Percentiles rank a stretch among this genome's conserved stretches.
These are phyloP conservation scores for Scleroderma bovista DNA, from an alignment of 768 basidiomycete genomes.

Conservation along the genomic window DNA sequence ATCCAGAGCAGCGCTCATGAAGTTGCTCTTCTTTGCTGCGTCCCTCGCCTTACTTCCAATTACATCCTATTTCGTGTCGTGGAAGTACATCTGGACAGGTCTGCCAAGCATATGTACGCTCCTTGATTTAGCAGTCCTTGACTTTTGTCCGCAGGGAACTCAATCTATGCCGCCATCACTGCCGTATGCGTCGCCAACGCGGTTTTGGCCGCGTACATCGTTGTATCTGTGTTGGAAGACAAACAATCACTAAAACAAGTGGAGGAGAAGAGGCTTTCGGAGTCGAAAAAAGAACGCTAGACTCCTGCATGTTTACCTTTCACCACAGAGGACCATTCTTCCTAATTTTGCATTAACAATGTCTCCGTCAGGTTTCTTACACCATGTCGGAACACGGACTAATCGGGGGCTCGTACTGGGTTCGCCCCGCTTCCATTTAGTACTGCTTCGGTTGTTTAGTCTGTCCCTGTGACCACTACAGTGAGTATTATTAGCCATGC, in stretches of 20 bases:
- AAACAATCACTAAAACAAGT: slow-evolving; percentile 19
- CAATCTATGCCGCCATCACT: slow-evolving; percentile 83
- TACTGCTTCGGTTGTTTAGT: neutral
- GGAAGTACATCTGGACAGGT: slow-evolving; percentile 78
- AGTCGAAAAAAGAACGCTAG: slow-evolving; percentile 54
- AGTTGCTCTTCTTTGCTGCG: slow-evolving; percentile 73
- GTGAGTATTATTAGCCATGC: too few species aligned
- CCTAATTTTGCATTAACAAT: too few species aligned
- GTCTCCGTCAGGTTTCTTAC: too few species aligned
- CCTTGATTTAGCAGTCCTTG: neutral
- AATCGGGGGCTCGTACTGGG: neutral
- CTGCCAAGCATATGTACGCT: neutral
- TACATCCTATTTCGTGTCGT: slow-evolving; percentile 68
- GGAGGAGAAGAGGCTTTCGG: slow-evolving; percentile 21
- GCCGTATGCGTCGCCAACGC: slow-evolving; percentile 80
- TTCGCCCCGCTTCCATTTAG: neutral
- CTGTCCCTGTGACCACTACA: too few species aligned
- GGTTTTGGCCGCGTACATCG: slow-evolving; percentile 77
- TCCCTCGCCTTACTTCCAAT: slow-evolving; percentile 82
- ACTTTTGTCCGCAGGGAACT: slow-evolving; percentile 48
- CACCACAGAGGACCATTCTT: neutral
- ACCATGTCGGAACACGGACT: too few species aligned
- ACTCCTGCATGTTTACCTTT: neutral
- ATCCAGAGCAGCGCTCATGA: slow-evolving; percentile 59
- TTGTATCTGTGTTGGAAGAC: slow-evolving; percentile 74